These are phyloP conservation scores for Parascedosporium putredinis DNA, from an alignment of 2,329 filamentous ascomycete genomes.

Conservation along the genomic window DNA sequence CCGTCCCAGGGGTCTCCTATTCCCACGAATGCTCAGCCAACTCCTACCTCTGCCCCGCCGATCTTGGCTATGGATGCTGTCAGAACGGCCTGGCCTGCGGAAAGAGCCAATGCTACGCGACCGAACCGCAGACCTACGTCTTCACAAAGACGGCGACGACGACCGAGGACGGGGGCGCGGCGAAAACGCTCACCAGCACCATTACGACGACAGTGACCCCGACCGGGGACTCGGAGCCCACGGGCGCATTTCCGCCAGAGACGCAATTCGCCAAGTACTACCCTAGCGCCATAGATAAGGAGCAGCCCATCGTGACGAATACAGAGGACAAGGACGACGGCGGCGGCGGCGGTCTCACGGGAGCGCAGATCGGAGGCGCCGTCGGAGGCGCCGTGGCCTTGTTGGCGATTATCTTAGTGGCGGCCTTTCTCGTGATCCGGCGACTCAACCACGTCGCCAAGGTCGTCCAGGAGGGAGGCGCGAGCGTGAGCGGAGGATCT, in stretches of 20 bases:
- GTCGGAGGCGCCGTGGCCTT: conserved; percentile 39
- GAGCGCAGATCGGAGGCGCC: conserved; percentile 39
- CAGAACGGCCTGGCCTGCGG: conserved; percentile 38
- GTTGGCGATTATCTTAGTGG: conserved; percentile 34
- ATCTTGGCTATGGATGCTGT: conserved; percentile 44
- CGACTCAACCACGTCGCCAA: conserved; percentile 33
- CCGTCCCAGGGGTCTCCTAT: conserved; percentile 30
- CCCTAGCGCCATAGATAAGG: conserved; percentile 32
- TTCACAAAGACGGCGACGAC: conserved; percentile 34
- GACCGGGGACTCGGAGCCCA: conserved; percentile 17
- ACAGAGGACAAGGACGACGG: conserved; percentile 16
- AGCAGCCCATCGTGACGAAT: conserved; percentile 18
- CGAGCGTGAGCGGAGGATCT: background rate
- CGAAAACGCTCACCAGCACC: conserved; percentile 28
- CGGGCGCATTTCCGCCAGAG: conserved; percentile 15
- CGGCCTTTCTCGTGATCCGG: conserved; percentile 37
- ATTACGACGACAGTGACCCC: conserved; percentile 29
- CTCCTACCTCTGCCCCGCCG: conserved; percentile 38
- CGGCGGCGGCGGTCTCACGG: conserved; percentile 24
- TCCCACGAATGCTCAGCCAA: conserved; percentile 31
- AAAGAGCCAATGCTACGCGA: conserved; percentile 35
- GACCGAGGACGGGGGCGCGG: conserved; percentile 28
- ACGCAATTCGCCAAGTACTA: conserved; percentile 28
- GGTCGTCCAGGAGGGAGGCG: background rate
- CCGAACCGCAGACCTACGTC: conserved; percentile 32